phyloP scores from a whole-genome alignment of 805 yeast species.

The Jamesozyma spencerorum region DNA sequence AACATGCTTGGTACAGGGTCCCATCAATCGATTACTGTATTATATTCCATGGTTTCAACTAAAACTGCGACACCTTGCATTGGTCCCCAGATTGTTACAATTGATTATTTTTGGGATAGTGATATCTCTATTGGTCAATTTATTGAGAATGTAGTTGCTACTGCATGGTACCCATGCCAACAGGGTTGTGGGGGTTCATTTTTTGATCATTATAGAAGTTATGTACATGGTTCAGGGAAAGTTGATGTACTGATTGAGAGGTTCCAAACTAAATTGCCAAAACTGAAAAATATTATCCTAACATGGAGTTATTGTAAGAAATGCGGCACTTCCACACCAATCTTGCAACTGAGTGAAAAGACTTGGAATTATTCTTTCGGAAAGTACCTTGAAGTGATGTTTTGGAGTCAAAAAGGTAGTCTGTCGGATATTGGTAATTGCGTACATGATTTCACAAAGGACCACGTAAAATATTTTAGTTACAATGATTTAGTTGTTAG shows the following conservation, averaged over 20 bases:
- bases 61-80: conserved; percentile 84
- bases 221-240: conserved; percentile 81
- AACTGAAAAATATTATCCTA: conserved; percentile 56
- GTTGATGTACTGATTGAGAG: conserved; percentile 68
- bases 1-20: conserved; percentile 56
- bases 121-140: conserved; percentile 87
- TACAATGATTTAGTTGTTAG: conserved; percentile 68
- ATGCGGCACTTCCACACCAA: conserved; percentile 69
- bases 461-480: conserved; percentile 79
- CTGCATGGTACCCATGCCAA: conserved; percentile 58
- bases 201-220: conserved; percentile 71
- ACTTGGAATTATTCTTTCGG: conserved; percentile 92
- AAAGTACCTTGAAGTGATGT: conserved; percentile 76
- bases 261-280: conserved; percentile 46
- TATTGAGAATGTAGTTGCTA: conserved; percentile 66
- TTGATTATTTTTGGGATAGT: conserved; percentile 83
- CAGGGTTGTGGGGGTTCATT: conserved; percentile 72
- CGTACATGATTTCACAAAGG: conserved; percentile 69
- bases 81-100: conserved; percentile 78
- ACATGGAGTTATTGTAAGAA: conserved; percentile 88
- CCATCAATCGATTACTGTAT: conserved; percentile 70
- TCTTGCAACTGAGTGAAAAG: conserved; percentile 70
- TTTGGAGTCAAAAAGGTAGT: conserved; percentile 56
- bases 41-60: conserved; percentile 74
- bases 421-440: conserved; percentile 58